Base-by-base conservation (phyloP, 1,284 basidiomycete genomes). In the Leccinum fuscescens region DNA sequence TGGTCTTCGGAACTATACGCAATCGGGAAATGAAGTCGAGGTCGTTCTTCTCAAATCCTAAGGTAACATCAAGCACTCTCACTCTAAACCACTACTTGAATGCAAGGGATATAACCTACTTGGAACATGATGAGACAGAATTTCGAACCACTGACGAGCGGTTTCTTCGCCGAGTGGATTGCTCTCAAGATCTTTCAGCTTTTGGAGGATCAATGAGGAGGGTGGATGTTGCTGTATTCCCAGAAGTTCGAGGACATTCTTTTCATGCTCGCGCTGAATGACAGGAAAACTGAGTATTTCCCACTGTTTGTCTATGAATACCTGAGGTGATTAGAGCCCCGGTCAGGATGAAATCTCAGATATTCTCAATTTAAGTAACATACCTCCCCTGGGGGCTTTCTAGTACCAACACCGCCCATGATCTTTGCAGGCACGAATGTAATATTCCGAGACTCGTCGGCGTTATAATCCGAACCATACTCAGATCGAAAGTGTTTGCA, bases 361-460 rank as follows among this genome's bases (percentile, higher is more conserved):
- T 22, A 31, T 44, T 6, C 22, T 49, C 46, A 48, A 14, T 1
- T 27, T 51, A 29, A 29, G 29, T n/a, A 6, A 53, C 31, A 9
- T 49, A 90, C 90, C 70, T 90, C 86, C 57, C 79, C 78, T 20
- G 20, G 20, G 90, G 90, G 55, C 82, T 85, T 1, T 83, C 85
- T 60, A 91, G 71, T 51, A 81, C 79, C 8, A 71, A 63, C 54
- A 76, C 20, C 52, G 76, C 80, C 52, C 74, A 78, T 60, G 17
- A 79, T 81, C 7, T 85, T 64, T 2, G 91, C 86, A 1, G 95
- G 95, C 27, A 98, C 84, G 75, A 93, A 98, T 0, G 89, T 78
- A 2, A 89, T 71, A 42, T 84, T 71, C 4, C 74, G 75, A 58
- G 82, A 86, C n/a, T 80, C 70, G 3, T 73, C 65, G 1, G 83